phyloP scores from a whole-genome alignment of 2,329 filamentous ascomycete genomes.

The Neocatenulostroma microsporum region DNA sequence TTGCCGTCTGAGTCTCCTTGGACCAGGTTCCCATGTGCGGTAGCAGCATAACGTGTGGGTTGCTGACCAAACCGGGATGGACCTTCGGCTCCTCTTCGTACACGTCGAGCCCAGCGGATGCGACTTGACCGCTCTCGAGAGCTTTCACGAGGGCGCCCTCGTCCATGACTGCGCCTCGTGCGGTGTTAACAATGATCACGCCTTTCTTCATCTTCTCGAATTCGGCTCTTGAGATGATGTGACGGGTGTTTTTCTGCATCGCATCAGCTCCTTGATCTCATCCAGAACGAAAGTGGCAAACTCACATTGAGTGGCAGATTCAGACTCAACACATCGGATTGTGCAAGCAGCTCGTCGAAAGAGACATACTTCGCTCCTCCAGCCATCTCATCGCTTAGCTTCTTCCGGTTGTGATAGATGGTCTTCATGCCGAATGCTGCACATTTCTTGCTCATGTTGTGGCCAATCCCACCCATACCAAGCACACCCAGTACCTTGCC shows the following conservation, averaged over 20 bases:
- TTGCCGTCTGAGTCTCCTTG: slow-evolving; percentile 52
- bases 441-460: slow-evolving; percentile 67
- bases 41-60: slow-evolving; percentile 64
- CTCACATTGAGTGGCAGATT: slow-evolving; percentile 75
- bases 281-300: slow-evolving; percentile 15
- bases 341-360: slow-evolving; percentile 63
- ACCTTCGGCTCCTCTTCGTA: slow-evolving; percentile 74
- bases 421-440: slow-evolving; percentile 68
- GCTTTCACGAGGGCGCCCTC: slow-evolving; percentile 71
- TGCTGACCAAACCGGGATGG: slow-evolving; percentile 62
- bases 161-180: slow-evolving; percentile 73
- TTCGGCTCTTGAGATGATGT: slow-evolving; percentile 64
- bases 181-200: slow-evolving; percentile 73
- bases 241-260: slow-evolving; percentile 57
- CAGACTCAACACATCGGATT: slow-evolving; percentile 69
- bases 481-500: slow-evolving; percentile 73
- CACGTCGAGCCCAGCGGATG: slow-evolving; percentile 68
- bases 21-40: slow-evolving; percentile 87
- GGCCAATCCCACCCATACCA: slow-evolving; percentile 79
- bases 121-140: slow-evolving; percentile 61
- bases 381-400: slow-evolving; percentile 48
- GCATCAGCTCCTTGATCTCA: too few species aligned
- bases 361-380: slow-evolving; percentile 58
- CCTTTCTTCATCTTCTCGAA: slow-evolving; percentile 72
- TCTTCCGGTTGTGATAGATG: slow-evolving; percentile 64